Percentiles rank a stretch among this genome's conserved stretches.
phyloP scores from a whole-genome alignment of 371 early-diverging fungal genomes.

The Syncephalastrum sp. region DNA sequence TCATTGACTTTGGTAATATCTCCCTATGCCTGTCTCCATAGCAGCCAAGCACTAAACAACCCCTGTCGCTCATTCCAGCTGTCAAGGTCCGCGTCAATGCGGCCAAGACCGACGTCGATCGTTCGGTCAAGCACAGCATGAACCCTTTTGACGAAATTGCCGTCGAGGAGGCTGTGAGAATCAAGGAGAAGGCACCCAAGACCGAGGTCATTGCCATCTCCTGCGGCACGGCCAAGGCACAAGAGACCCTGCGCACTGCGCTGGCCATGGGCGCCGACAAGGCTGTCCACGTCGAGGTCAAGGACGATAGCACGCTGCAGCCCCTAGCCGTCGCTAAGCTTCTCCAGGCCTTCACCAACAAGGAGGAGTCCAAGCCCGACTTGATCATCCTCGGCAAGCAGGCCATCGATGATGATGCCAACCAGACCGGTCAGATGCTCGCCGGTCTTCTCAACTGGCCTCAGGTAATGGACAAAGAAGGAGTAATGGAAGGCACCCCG shows the following conservation, averaged over 20 bases:
- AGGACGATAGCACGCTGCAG: conserved; percentile 71
- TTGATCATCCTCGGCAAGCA: conserved; percentile 97
- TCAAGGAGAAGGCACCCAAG: conserved; percentile 82
- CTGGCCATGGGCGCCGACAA: conserved; percentile 98
- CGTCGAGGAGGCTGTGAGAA: conserved; percentile 92
- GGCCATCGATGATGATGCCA: conserved; percentile 97
- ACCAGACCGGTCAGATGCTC: conserved; percentile 98
- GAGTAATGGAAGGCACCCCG: neutral
- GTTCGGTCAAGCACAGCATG: conserved; percentile 96
- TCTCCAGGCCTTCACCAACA: conserved; percentile 81
- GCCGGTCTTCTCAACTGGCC: conserved; percentile 95
- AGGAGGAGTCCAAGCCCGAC: conserved; percentile 85
- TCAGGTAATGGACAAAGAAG: conserved; percentile 59
- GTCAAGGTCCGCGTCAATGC: conserved; percentile 97
- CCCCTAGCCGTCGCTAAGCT: conserved; percentile 93
- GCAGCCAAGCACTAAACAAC: no score
- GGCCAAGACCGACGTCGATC: conserved; percentile 89
- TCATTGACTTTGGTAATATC: conserved; percentile 85
- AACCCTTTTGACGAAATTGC: conserved; percentile 99
- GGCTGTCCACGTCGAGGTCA: conserved; percentile 92
- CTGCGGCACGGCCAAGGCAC: conserved; percentile 87
- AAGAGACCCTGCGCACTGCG: conserved; percentile 94
- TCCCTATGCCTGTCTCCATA: neutral
- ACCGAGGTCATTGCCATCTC: conserved; percentile 87
- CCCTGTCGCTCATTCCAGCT: conserved; percentile 31